Evolutionary conservation across 1,139 yeast genomes (phyloP).

Genomic region (Yamadazyma mexicana): DNA sequence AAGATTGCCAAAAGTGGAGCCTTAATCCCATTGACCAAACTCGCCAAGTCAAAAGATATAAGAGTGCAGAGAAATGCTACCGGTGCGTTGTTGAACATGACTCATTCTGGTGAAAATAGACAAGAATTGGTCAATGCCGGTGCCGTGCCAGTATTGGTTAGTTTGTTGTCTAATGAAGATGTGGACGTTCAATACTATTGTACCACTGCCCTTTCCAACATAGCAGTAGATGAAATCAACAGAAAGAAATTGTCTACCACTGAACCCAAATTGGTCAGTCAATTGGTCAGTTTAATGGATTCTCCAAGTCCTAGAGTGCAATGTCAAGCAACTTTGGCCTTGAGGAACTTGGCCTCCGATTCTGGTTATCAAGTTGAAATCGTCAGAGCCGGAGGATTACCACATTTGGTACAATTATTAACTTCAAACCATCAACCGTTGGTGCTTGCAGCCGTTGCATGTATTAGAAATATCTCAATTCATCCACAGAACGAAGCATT

Average conservation of each 20-base stretch:
- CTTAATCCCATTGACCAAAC: constrained; percentile 84
- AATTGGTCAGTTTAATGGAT: constrained; percentile 88
- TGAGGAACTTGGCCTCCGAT: constrained; percentile 94
- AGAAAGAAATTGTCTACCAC: constrained; percentile 86
- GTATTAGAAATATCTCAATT: constrained; percentile 93
- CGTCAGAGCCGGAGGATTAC: constrained; percentile 93
- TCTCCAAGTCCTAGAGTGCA: constrained; percentile 91
- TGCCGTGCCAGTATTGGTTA: constrained; percentile 93
- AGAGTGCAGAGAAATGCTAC: constrained; percentile 98
- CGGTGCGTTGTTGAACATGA: constrained; percentile 96
- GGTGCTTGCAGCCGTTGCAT: constrained; percentile 95
- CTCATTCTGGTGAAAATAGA: constrained; percentile 95
- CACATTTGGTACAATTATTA: constrained; percentile 82
- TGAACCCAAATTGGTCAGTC: constrained; percentile 90
- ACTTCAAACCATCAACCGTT: constrained; percentile 91
- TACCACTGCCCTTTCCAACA: constrained; percentile 94
- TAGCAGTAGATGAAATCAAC: constrained; percentile 93
- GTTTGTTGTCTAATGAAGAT: constrained; percentile 82
- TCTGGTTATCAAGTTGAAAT: constrained; percentile 91
- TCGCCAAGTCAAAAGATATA: constrained; percentile 91
- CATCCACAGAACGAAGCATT: constrained; percentile 95
- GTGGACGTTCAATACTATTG: constrained; percentile 98
- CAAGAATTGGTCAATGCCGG: constrained; percentile 97
- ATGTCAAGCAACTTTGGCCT: constrained; percentile 96
- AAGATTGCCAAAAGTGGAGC: constrained; percentile 98